Percentiles rank a stretch among this genome's conserved stretches.
Evolutionary conservation across 2,329 filamentous ascomycete genomes (phyloP).

Genomic region (Teratosphaeria nubilosa): DNA sequence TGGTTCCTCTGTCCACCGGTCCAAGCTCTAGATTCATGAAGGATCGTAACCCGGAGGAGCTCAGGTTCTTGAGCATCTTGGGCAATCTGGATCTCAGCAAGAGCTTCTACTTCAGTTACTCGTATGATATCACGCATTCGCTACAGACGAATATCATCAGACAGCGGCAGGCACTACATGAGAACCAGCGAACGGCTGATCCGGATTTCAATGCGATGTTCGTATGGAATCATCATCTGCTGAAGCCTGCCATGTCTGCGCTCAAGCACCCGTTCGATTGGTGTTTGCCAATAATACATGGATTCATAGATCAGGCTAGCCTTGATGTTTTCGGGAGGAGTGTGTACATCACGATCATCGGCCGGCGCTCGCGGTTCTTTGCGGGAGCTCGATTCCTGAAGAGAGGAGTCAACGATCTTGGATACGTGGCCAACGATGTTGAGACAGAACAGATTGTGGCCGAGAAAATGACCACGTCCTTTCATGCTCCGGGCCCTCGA

Average conservation of each 20-base stretch:
- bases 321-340: conserved; percentile 69
- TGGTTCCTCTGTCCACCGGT: conserved; percentile 73
- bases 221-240: conserved; percentile 88
- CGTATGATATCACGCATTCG: conserved; percentile 88
- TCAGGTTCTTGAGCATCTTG: conserved; percentile 76
- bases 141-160: conserved; percentile 84
- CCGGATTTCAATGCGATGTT: conserved; percentile 87
- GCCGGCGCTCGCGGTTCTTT: conserved; percentile 82
- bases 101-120: conserved; percentile 97
- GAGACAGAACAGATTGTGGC: conserved; percentile 98
- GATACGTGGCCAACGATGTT: conserved; percentile 96
- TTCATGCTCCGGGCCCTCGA: conserved; percentile 78
- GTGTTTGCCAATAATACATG: conserved; percentile 92
- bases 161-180: conserved; percentile 61
- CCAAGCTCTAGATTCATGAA: conserved; percentile 56
- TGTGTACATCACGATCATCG: conserved; percentile 89
- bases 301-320: conserved; percentile 83
- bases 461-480: conserved; percentile 87
- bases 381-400: conserved; percentile 92
- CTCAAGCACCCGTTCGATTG: conserved; percentile 83
- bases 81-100: conserved; percentile 82
- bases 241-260: conserved; percentile 60
- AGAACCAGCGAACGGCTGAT: conserved; percentile 48
- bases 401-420: conserved; percentile 84
- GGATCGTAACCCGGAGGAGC: conserved; percentile 82